Percentiles rank a stretch among this genome's conserved stretches.
phyloP scores from a whole-genome alignment of 1,139 yeast genomes.

The Saccharomyces hybrid region DNA sequence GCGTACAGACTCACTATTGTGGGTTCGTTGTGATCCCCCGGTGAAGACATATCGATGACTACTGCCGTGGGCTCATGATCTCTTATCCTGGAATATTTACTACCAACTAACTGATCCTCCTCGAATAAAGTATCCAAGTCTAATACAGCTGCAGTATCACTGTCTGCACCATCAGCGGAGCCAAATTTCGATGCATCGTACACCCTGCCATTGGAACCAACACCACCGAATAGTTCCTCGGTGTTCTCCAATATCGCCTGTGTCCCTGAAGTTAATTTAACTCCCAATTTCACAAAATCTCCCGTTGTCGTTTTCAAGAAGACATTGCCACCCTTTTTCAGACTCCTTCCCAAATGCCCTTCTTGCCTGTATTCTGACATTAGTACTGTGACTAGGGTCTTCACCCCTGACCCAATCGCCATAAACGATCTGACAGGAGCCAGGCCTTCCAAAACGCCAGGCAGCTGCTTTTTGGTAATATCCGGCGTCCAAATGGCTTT shows the following conservation, averaged over 20 bases:
- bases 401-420: slow-evolving; percentile 71
- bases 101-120: slow-evolving; percentile 30
- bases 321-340: slow-evolving; percentile 70
- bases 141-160: slow-evolving; percentile 14
- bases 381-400: slow-evolving; percentile 67
- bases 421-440: slow-evolving; percentile 76
- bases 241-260: slow-evolving; percentile 75
- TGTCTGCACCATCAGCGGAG: background rate
- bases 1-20: slow-evolving; percentile 70
- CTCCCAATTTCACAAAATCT: slow-evolving; percentile 76
- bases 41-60: slow-evolving; percentile 22
- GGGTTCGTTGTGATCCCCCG: slow-evolving; percentile 36
- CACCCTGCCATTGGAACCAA: slow-evolving; percentile 19
- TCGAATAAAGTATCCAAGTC: slow-evolving; percentile 20
- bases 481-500: slow-evolving; percentile 81
- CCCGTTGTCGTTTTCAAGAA: slow-evolving; percentile 77
- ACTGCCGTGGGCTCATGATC: slow-evolving; percentile 25
- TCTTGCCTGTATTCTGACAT: slow-evolving; percentile 66
- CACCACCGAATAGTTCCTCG: slow-evolving; percentile 42
- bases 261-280: slow-evolving; percentile 81
- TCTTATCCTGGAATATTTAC: slow-evolving; percentile 21
- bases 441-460: slow-evolving; percentile 74
- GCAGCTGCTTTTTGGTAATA: slow-evolving; percentile 67
- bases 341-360: slow-evolving; percentile 59
- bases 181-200: background rate